Evolutionary conservation across 805 yeast genomes (phyloP).

Genomic region (Dipodascus albidus): DNA sequence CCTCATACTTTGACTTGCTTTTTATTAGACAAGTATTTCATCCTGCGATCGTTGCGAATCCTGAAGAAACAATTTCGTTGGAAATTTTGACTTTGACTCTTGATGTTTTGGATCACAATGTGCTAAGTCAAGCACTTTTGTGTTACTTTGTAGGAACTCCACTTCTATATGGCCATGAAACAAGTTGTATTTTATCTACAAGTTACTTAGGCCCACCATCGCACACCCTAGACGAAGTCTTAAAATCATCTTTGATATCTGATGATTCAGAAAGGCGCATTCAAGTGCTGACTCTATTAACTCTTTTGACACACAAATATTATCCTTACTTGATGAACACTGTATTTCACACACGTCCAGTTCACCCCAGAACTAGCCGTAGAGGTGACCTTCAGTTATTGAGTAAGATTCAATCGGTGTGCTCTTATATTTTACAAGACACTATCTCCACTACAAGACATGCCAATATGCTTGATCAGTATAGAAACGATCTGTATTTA

Average conservation of each 20-base stretch:
- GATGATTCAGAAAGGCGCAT: constrained; percentile 6
- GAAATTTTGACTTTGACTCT: constrained; percentile 19
- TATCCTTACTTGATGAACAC: constrained; percentile 15
- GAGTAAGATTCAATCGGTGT: neutral
- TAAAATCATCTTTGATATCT: constrained; percentile 3
- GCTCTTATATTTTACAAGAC: neutral
- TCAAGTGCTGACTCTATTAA: neutral
- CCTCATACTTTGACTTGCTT: constrained; percentile 18
- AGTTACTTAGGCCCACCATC: neutral
- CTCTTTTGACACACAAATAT: constrained; percentile 13
- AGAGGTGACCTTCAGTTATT: too few relatives aligned
- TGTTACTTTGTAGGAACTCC: constrained; percentile 11
- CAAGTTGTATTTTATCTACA: neutral
- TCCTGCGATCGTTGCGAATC: constrained; percentile 18
- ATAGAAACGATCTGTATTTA: neutral
- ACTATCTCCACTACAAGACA: neutral
- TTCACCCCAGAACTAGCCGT: too few relatives aligned
- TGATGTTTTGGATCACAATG: constrained; percentile 15
- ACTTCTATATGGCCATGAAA: neutral
- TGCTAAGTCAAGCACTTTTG: constrained; percentile 14
- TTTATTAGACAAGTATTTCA: constrained; percentile 20
- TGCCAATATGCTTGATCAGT: neutral
- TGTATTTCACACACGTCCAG: constrained; percentile 4
- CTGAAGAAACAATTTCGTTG: constrained; percentile 12
- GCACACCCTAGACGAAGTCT: neutral